Conservation (phyloP, 306 rosid genomes). For the Fagus crenata region DNA sequence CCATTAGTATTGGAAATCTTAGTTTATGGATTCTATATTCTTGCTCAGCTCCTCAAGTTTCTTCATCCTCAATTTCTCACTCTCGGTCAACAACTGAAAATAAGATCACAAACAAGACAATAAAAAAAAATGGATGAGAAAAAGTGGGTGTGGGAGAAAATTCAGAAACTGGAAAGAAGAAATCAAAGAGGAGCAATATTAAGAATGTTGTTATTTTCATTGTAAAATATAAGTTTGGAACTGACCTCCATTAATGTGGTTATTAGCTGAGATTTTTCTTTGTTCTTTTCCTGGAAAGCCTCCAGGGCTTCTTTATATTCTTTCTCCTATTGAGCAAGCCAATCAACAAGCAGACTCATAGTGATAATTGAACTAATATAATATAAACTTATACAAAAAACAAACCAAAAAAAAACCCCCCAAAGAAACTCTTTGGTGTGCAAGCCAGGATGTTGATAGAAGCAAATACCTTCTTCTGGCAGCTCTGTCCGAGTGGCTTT, state of each 20-base stretch:
- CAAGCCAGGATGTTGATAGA: background rate
- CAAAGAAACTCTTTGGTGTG: background rate
- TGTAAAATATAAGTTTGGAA: background rate
- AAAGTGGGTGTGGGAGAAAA: background rate
- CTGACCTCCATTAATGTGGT: constrained; percentile 72
- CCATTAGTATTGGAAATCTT: constrained; percentile 21
- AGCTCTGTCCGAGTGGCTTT: constrained; percentile 70
- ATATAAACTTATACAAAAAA: background rate
- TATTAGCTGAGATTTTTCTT: constrained; percentile 71
- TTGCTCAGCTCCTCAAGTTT: constrained; percentile 82
- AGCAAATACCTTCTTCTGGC: constrained; percentile 68
- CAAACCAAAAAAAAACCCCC: background rate
- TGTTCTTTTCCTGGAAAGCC: constrained; percentile 68
- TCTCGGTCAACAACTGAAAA: constrained; percentile 66
- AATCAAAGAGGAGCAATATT: background rate
- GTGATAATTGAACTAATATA: background rate
- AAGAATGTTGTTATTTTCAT: background rate
- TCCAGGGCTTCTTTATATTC: constrained; percentile 79
- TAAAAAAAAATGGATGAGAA: background rate
- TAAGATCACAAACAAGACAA: constrained; percentile 17
- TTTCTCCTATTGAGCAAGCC: constrained; percentile 56
- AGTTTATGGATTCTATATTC: constrained; percentile 44
- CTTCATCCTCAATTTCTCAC: constrained; percentile 75
- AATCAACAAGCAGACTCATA: background rate
- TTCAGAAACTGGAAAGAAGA: background rate